Percentiles rank a stretch among this genome's conserved stretches.
Evolutionary conservation across 2,329 filamentous ascomycete species (phyloP).

Genomic region (Nigrospora sphaerica): DNA sequence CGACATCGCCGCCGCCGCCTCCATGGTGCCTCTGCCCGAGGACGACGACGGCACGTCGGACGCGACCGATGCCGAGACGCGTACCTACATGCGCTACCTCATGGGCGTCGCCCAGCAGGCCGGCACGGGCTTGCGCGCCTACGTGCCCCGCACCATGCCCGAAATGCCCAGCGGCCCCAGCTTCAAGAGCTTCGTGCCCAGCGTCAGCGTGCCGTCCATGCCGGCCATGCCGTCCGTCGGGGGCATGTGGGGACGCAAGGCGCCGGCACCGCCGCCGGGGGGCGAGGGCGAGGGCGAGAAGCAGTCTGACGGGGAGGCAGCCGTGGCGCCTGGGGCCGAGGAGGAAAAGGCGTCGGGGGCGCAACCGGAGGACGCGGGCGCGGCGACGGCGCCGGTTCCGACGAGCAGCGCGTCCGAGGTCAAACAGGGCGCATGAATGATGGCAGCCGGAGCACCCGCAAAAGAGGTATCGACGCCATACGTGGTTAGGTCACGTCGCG

Average conservation of each 20-base stretch:
- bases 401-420: too few relatives aligned
- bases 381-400: too few relatives aligned
- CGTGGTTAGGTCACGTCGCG: too few relatives aligned
- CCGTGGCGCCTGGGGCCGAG: too few relatives aligned
- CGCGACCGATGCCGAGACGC: slow-evolving; percentile 27
- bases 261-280: neutral
- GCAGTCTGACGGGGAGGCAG: too few relatives aligned
- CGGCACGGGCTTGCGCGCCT: slow-evolving; percentile 36
- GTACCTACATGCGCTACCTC: slow-evolving; percentile 41
- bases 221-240: slow-evolving; percentile 21
- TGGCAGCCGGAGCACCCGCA: too few relatives aligned
- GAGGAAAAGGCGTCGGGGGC: too few relatives aligned
- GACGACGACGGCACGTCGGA: slow-evolving; percentile 24
- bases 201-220: slow-evolving; percentile 24
- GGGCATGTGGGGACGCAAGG: slow-evolving; percentile 12
- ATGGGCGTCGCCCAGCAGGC: slow-evolving; percentile 42
- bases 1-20: slow-evolving; percentile 45
- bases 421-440: too few relatives aligned
- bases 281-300: too few relatives aligned
- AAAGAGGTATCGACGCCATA: too few relatives aligned
- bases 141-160: slow-evolving; percentile 33
- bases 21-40: slow-evolving; percentile 38
- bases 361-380: too few relatives aligned
- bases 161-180: slow-evolving; percentile 19
- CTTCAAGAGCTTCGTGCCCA: slow-evolving; percentile 23